Conservation (phyloP, 2,329 filamentous ascomycete species). For the Ilyonectria mors-panacis region DNA sequence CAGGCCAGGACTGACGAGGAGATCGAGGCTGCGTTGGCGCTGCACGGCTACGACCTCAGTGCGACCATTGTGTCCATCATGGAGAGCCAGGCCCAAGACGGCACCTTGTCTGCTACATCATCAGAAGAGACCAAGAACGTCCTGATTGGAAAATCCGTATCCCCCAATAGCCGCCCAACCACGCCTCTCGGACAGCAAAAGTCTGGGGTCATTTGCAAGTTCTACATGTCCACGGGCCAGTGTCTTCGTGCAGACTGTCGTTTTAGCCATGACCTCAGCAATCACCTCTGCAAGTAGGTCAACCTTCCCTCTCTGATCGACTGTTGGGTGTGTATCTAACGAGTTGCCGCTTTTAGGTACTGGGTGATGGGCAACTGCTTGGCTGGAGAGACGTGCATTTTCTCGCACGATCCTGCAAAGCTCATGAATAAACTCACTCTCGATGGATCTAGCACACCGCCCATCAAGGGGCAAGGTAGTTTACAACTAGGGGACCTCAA, state of each 20-base stretch:
- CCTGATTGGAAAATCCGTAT: slow-evolving; percentile 92
- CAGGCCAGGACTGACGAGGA: slow-evolving; percentile 93
- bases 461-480: slow-evolving; percentile 73
- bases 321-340: slow-evolving; percentile 20
- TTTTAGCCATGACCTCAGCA: slow-evolving; percentile 96
- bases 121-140: slow-evolving; percentile 74
- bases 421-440: slow-evolving; percentile 86
- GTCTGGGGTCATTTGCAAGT: slow-evolving; percentile 94
- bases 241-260: slow-evolving; percentile 96
- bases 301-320: neutral
- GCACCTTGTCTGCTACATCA: slow-evolving; percentile 52
- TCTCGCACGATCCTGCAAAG: slow-evolving; percentile 94
- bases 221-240: slow-evolving; percentile 95
- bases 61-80: slow-evolving; percentile 92
- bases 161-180: slow-evolving; percentile 78
- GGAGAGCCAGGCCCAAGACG: slow-evolving; percentile 72
- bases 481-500: slow-evolving; percentile 88
- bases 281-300: slow-evolving; percentile 97
- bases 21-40: slow-evolving; percentile 90
- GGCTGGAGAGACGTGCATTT: slow-evolving; percentile 93
- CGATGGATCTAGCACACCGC: slow-evolving; percentile 76
- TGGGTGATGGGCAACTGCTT: slow-evolving; percentile 97
- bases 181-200: slow-evolving; percentile 85
- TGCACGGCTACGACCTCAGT: slow-evolving; percentile 93
- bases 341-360: slow-evolving; percentile 72